A percentile compares a stretch with the other conserved stretches of the same genome.
Evolutionary conservation across 805 yeast genomes (phyloP).

Genomic region (Cyberlindnera euphorbiiphila): DNA sequence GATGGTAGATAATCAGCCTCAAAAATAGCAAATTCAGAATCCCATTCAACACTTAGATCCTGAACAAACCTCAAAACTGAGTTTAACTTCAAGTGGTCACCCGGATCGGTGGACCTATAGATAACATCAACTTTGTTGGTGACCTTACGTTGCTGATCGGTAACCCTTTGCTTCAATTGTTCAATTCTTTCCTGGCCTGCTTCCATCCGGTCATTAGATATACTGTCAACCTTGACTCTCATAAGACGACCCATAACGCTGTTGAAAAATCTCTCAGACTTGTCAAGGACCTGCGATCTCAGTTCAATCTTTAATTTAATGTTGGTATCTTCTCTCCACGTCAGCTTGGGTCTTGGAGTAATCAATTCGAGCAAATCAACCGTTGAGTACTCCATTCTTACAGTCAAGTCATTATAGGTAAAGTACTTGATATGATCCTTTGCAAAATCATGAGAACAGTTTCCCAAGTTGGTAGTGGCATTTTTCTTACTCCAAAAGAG

Average conservation of each 20-base stretch:
- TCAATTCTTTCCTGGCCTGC: constrained; percentile 60
- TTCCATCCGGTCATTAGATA: constrained; percentile 65
- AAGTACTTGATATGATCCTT: constrained; percentile 81
- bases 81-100: constrained; percentile 70
- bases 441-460: constrained; percentile 78
- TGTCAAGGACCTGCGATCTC: constrained; percentile 47
- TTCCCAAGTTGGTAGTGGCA: constrained; percentile 52
- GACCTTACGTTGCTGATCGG: constrained; percentile 47
- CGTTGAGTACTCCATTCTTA: constrained; percentile 70
- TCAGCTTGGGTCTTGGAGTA: constrained; percentile 67
- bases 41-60: constrained; percentile 84
- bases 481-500: constrained; percentile 68
- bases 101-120: constrained; percentile 52
- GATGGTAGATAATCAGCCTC: constrained; percentile 79
- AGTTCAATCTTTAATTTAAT: constrained; percentile 64
- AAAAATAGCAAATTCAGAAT: constrained; percentile 72
- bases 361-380: constrained; percentile 77
- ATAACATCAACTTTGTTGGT: constrained; percentile 44
- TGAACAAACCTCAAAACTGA: constrained; percentile 67
- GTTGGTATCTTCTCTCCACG: constrained; percentile 70
- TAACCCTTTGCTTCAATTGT: constrained; percentile 51
- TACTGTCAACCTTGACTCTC: constrained; percentile 71
- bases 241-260: constrained; percentile 67
- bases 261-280: constrained; percentile 59
- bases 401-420: constrained; percentile 73